These are phyloP conservation scores for Ambispora gerdemannii DNA, from an alignment of 192 early-diverging fungal species.

Conservation along the genomic window DNA sequence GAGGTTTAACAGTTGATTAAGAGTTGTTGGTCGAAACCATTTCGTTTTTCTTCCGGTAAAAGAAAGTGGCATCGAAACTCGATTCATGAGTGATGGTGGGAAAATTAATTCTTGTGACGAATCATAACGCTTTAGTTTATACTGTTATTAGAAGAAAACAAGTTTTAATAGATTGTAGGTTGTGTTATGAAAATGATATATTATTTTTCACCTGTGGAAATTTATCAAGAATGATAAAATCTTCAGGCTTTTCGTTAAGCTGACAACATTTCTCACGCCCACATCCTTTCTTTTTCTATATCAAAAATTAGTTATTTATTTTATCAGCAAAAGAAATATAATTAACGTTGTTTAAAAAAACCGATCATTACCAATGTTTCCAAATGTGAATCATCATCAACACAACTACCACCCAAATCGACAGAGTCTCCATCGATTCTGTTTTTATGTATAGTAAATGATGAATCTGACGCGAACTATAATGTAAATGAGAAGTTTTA, in stretches of 20 bases:
- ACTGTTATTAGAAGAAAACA: not conserved
- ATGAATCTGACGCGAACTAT: too few species aligned
- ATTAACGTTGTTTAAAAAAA: not conserved
- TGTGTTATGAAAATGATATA: not conserved
- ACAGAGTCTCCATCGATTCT: not conserved
- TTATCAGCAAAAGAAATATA: not conserved
- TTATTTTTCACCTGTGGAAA: constrained; percentile 7
- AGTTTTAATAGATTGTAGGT: not conserved
- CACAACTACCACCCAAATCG: not conserved
- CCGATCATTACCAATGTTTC: not conserved
- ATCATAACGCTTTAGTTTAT: constrained; percentile 58
- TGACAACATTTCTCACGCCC: constrained; percentile 19
- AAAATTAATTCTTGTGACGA: constrained; percentile 65
- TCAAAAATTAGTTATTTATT: not conserved
- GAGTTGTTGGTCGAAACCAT: constrained; percentile 62
- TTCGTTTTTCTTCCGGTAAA: constrained; percentile 49
- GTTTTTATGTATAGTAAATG: too few species aligned
- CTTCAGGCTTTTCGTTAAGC: not conserved
- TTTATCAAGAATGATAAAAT: not conserved
- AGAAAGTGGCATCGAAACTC: constrained; percentile 44
- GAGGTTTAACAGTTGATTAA: constrained; percentile 50
- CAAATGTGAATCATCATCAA: not conserved
- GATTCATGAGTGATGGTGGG: constrained; percentile 61
- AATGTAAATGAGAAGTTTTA: too few species aligned
- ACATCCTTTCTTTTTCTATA: constrained; percentile 8